phyloP scores from a whole-genome alignment of 805 yeast species.

The Metschnikowia lochheadii region DNA sequence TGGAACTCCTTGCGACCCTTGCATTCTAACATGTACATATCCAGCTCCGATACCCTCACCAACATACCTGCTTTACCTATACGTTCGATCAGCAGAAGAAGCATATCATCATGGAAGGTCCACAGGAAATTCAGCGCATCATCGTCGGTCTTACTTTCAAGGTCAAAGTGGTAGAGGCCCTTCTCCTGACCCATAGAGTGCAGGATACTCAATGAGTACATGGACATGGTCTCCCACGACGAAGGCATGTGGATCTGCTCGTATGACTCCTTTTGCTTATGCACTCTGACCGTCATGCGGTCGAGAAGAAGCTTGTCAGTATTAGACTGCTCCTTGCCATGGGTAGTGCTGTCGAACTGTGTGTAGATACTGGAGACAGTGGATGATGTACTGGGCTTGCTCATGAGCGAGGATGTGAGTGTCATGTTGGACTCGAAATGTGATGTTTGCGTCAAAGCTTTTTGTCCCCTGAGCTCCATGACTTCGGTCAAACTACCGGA shows the following conservation, averaged over 20 bases:
- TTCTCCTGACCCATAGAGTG: conserved; percentile 22
- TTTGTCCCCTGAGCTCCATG: conserved; percentile 19
- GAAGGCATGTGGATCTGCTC: conserved; percentile 31
- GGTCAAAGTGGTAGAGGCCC: conserved; percentile 27
- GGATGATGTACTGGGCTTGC: conserved; percentile 21
- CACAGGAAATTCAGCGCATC: conserved; percentile 22
- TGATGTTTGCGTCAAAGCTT: conserved; percentile 8
- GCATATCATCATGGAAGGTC: conserved; percentile 31
- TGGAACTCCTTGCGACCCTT: conserved; percentile 40
- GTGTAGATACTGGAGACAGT: conserved; percentile 19
- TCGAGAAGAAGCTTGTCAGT: conserved; percentile 21
- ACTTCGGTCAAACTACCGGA: conserved; percentile 25
- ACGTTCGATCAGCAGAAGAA: conserved; percentile 26
- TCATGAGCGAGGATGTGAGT: conserved; percentile 38
- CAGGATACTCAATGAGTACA: conserved; percentile 32
- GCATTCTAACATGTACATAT: conserved; percentile 41
- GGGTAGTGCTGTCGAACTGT: conserved; percentile 2
- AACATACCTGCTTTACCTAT: conserved; percentile 44
- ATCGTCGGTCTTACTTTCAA: conserved; percentile 17
- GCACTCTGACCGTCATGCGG: conserved; percentile 35
- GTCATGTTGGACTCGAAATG: conserved; percentile 24
- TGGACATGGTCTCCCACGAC: conserved; percentile 40
- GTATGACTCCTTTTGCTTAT: conserved; percentile 30
- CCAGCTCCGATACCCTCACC: conserved; percentile 27
- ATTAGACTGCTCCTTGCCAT: background rate